phyloP scores from a whole-genome alignment of 2,329 filamentous ascomycete species.

The Neonectria coccinea region DNA sequence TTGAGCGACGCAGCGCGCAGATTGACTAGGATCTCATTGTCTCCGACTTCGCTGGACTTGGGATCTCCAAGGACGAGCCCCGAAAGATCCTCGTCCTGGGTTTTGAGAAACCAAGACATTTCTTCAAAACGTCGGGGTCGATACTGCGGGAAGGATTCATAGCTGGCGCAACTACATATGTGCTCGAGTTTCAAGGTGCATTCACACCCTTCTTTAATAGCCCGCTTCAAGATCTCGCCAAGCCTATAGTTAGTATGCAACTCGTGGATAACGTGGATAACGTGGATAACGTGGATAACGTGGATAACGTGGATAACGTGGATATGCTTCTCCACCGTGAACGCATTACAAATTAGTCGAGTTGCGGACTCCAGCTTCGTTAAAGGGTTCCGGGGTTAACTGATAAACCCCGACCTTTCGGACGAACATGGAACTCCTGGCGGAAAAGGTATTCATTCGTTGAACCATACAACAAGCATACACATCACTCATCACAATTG shows the following conservation, averaged over 20 bases:
- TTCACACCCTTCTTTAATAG: not conserved
- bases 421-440: too few relatives aligned
- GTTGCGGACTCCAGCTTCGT: not conserved
- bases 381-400: not conserved
- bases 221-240: not conserved
- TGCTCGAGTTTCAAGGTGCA: not conserved
- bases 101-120: not conserved
- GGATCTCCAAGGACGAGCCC: not conserved
- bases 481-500: not conserved
- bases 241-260: not conserved
- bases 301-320: not conserved
- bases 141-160: not conserved
- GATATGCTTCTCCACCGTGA: not conserved
- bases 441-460: too few relatives aligned
- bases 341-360: not conserved
- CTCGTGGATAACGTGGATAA: not conserved
- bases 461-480: too few relatives aligned
- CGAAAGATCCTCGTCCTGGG: not conserved
- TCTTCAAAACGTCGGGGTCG: not conserved
- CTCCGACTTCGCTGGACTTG: not conserved
- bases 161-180: not conserved
- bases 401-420: not conserved
- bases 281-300: too few relatives aligned
- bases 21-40: slow-evolving; percentile 69
- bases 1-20: slow-evolving; percentile 61